Conservation (phyloP, 73 alveolate species). For the Uronychia binucleata region DNA sequence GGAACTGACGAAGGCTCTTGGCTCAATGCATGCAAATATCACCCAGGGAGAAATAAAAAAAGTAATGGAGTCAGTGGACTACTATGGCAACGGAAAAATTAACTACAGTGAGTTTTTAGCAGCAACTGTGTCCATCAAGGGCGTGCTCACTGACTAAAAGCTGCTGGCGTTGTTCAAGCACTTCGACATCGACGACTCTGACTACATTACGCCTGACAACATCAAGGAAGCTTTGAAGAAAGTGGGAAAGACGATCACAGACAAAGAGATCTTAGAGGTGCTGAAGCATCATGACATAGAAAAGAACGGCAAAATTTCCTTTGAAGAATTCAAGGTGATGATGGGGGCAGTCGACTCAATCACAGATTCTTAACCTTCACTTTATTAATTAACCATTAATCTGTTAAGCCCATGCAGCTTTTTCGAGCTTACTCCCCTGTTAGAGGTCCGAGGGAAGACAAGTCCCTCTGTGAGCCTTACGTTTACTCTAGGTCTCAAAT, state of each 20-base stretch:
- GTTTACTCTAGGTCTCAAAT: too few species aligned
- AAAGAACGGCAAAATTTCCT: conserved; percentile 76
- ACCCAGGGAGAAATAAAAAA: conserved; percentile 40
- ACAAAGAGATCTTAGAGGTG: conserved; percentile 64
- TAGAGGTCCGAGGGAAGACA: too few species aligned
- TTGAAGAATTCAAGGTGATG: conserved; percentile 82
- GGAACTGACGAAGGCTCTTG: conserved; percentile 83
- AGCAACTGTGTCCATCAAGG: conserved; percentile 52
- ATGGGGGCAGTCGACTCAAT: conserved; percentile 20
- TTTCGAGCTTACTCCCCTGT: too few species aligned
- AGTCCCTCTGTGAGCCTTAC: too few species aligned
- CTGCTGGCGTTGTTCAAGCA: conserved; percentile 79
- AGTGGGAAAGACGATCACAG: conserved; percentile 64
- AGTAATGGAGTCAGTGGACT: conserved; percentile 51
- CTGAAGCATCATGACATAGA: conserved; percentile 68
- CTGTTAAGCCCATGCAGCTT: too few species aligned
- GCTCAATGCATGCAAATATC: conserved; percentile 11
- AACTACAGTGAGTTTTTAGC: conserved; percentile 67
- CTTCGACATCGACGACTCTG: conserved; percentile 83
- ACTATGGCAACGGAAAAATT: conserved; percentile 55
- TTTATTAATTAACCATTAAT: too few species aligned
- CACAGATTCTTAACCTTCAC: too few species aligned
- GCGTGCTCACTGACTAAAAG: conserved; percentile 72
- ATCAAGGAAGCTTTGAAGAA: conserved; percentile 61
- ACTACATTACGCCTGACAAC: conserved; percentile 70